Conservation (phyloP, 192 early-diverging fungal genomes). For the Umbelopsis ramanniana region DNA sequence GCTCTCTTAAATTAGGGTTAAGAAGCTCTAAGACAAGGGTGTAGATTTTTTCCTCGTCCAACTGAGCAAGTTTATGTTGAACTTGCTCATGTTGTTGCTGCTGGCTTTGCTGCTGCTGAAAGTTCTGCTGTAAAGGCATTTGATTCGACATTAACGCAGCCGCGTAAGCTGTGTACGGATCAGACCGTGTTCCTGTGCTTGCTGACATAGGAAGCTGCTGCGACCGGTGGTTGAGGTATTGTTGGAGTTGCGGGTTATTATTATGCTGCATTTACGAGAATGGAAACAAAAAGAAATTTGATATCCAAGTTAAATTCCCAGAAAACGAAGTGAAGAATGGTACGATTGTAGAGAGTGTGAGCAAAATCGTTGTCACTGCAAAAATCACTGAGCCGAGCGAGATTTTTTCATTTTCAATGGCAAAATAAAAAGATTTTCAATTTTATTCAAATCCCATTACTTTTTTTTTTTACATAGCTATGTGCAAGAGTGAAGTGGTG, state of each 20-base stretch:
- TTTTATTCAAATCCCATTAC: neutral
- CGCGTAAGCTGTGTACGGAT: slow-evolving; percentile 33
- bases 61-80: slow-evolving; percentile 49
- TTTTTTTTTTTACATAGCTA: no score
- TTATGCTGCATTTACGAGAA: slow-evolving; percentile 24
- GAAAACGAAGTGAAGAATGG: neutral
- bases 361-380: neutral
- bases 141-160: slow-evolving; percentile 33
- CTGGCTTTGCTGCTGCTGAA: slow-evolving; percentile 30
- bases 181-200: slow-evolving; percentile 30
- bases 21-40: slow-evolving; percentile 84
- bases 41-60: slow-evolving; percentile 89
- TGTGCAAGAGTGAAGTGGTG: neutral
- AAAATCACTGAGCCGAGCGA: neutral
- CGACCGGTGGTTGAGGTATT: slow-evolving; percentile 47
- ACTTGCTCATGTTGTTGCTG: slow-evolving; percentile 47
- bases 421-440: neutral
- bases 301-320: slow-evolving; percentile 3
- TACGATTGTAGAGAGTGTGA: neutral
- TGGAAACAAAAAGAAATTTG: neutral
- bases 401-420: neutral
- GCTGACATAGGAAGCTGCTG: slow-evolving; percentile 33
- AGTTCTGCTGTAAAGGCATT: slow-evolving; percentile 31
- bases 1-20: slow-evolving; percentile 78
- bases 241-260: slow-evolving; percentile 52